Evolutionary conservation across 345 rosid species (phyloP).

Genomic region (Heritiera fomes): DNA sequence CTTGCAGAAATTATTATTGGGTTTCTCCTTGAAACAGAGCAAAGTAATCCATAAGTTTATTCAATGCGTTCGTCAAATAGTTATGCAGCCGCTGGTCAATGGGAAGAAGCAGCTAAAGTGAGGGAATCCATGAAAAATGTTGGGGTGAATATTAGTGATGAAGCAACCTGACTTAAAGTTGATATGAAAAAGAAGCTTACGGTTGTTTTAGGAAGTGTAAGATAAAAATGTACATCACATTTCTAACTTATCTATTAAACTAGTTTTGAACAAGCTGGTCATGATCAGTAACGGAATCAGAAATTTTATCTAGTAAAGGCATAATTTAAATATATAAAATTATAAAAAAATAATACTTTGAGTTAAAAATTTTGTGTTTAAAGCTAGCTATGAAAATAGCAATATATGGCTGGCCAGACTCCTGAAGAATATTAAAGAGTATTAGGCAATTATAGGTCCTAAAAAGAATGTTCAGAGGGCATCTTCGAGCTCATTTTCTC

Average conservation of each 20-base stretch:
- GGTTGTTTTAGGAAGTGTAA: neutral
- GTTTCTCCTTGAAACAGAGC: constrained; percentile 55
- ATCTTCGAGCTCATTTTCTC: too few relatives aligned
- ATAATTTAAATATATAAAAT: too few relatives aligned
- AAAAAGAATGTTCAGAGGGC: too few relatives aligned
- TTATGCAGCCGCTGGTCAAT: constrained; percentile 73
- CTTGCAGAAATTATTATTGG: constrained; percentile 54
- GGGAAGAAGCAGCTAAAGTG: constrained; percentile 71
- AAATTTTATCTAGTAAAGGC: too few relatives aligned
- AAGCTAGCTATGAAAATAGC: too few relatives aligned
- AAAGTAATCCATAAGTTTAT: constrained; percentile 50
- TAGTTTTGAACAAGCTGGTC: neutral
- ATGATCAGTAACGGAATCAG: too few relatives aligned
- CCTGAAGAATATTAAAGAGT: too few relatives aligned
- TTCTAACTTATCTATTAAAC: neutral
- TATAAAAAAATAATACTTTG: too few relatives aligned
- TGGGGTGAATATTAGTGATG: constrained; percentile 29
- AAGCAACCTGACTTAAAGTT: constrained; percentile 60
- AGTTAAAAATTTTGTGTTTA: too few relatives aligned
- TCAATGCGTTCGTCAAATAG: constrained; percentile 45
- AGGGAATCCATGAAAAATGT: constrained; percentile 43
- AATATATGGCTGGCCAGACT: too few relatives aligned
- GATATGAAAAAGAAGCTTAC: neutral
- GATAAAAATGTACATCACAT: neutral
- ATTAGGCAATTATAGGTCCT: too few relatives aligned